These are phyloP conservation scores for Aspergillus diversus DNA, from an alignment of 495 filamentous ascomycete species.

Conservation along the genomic window DNA sequence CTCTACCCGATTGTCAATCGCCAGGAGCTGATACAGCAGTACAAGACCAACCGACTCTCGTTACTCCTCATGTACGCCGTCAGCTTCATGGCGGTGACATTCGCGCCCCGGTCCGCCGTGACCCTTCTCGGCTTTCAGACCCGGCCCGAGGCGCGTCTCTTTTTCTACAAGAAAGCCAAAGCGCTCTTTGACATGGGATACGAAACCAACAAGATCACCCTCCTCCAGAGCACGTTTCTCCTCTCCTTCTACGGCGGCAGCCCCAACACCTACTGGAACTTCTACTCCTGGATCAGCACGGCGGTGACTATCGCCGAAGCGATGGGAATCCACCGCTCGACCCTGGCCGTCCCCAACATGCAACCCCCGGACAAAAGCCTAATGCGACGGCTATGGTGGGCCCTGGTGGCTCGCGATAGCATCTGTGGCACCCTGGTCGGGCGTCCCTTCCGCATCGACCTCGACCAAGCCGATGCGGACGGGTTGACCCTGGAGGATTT, in stretches of 20 bases:
- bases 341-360: neutral
- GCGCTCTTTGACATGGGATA: neutral
- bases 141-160: too few species aligned
- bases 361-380: neutral
- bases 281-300: neutral
- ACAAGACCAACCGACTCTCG: neutral
- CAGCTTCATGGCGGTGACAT: neutral
- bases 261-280: neutral
- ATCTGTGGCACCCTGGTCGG: neutral
- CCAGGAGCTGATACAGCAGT: neutral
- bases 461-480: neutral
- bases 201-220: neutral
- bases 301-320: neutral
- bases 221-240: neutral
- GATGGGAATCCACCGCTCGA: neutral
- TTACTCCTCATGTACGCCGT: neutral
- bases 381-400: neutral
- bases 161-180: neutral
- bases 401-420: neutral
- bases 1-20: neutral
- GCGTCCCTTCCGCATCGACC: neutral
- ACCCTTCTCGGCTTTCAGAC: neutral
- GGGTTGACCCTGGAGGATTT: neutral
- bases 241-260: neutral
- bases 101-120: neutral